Evolutionary conservation across 1,139 yeast genomes (phyloP).

Genomic region (Lodderomyces metapsilosis): DNA sequence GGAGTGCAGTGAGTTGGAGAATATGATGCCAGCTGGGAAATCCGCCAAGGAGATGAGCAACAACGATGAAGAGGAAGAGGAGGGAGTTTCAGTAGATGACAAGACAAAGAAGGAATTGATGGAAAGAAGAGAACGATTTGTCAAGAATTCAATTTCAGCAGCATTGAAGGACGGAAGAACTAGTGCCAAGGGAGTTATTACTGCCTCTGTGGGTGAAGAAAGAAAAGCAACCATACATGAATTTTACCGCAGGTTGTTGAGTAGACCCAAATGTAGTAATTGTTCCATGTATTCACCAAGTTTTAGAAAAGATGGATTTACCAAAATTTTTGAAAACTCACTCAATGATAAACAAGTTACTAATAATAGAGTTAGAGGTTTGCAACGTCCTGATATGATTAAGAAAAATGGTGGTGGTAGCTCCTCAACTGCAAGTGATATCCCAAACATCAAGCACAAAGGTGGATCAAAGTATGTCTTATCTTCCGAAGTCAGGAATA

Average conservation of each 20-base stretch:
- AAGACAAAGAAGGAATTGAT: constrained; percentile 48
- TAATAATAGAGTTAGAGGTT: constrained; percentile 81
- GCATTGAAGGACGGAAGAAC: constrained; percentile 83
- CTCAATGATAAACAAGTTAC: constrained; percentile 76
- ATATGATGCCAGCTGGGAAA: constrained; percentile 42
- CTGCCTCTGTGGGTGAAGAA: constrained; percentile 85
- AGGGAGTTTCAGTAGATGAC: constrained; percentile 25
- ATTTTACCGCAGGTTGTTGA: constrained; percentile 67
- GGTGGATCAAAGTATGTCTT: constrained; percentile 81
- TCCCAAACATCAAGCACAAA: constrained; percentile 53
- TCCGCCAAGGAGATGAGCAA: constrained; percentile 33
- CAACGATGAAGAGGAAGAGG: constrained; percentile 19
- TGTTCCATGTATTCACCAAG: constrained; percentile 95
- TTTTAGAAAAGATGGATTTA: constrained; percentile 91
- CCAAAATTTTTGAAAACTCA: constrained; percentile 88
- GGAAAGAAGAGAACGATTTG: constrained; percentile 65
- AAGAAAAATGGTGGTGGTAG: constrained; percentile 19
- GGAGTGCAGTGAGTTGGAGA: constrained; percentile 74
- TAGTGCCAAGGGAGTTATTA: constrained; percentile 62
- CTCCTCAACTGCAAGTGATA: constrained; percentile 16
- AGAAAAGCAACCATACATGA: constrained; percentile 75
- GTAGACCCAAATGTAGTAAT: constrained; percentile 88
- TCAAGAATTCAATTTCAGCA: constrained; percentile 62
- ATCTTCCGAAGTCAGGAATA: constrained; percentile 82
- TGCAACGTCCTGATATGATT: constrained; percentile 70